These are phyloP conservation scores for Pittosporum tobira DNA, from an alignment of 129 eudicot genomes.

Conservation along the genomic window DNA sequence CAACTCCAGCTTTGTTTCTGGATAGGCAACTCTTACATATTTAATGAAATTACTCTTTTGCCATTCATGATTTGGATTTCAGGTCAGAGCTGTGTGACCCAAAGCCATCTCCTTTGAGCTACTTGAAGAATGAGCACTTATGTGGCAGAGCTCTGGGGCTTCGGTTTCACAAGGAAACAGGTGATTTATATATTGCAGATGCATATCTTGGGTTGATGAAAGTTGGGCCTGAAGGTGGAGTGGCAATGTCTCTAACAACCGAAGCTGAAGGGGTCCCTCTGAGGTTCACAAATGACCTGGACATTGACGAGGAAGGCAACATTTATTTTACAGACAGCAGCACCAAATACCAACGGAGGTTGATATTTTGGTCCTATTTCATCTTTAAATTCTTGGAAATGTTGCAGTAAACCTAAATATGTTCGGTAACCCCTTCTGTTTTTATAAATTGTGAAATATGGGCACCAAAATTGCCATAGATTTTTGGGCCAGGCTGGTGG, in stretches of 20 bases:
- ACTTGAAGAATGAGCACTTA: slow-evolving; percentile 77
- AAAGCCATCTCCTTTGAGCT: slow-evolving; percentile 50
- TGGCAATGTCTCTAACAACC: slow-evolving; percentile 62
- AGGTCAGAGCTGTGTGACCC: slow-evolving; percentile 78
- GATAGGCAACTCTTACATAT: not conserved
- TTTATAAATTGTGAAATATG: too few relatives aligned
- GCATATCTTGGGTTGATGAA: slow-evolving; percentile 90
- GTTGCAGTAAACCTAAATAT: not conserved
- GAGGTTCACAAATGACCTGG: slow-evolving; percentile 79
- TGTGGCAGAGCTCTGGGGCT: slow-evolving; percentile 97
- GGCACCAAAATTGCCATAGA: too few relatives aligned
- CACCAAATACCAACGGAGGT: slow-evolving; percentile 75
- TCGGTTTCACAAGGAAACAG: slow-evolving; percentile 73
- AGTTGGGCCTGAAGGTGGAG: slow-evolving; percentile 91
- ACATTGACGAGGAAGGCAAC: slow-evolving; percentile 82
- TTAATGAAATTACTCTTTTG: not conserved
- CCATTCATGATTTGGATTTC: slow-evolving; percentile 19
- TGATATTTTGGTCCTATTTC: slow-evolving; percentile 6
- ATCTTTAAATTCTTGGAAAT: not conserved
- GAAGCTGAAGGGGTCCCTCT: slow-evolving; percentile 86
- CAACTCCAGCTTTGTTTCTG: not conserved
- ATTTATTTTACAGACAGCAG: slow-evolving; percentile 93
- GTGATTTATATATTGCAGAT: slow-evolving; percentile 91
- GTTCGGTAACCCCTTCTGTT: not conserved
- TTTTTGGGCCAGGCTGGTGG: too few relatives aligned